Evolutionary conservation across 345 rosid species (phyloP).

Genomic region (Eucalyptus polybractea): DNA sequence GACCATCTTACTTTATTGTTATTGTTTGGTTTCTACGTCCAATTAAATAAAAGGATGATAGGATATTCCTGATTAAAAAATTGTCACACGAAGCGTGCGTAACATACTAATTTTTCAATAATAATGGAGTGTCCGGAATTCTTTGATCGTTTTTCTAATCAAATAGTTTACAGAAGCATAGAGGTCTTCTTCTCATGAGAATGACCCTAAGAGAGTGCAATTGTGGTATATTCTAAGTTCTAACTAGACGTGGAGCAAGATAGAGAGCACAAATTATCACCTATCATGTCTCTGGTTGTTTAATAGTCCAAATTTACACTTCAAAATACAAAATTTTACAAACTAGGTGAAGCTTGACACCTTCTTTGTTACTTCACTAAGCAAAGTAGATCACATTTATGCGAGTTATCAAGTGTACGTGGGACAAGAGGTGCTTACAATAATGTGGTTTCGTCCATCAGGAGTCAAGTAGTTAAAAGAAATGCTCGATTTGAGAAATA

Average conservation of each 20-base stretch:
- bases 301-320: not conserved
- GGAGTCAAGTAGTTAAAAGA: not conserved
- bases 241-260: not conserved
- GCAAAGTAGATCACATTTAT: not conserved
- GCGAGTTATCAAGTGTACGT: not conserved
- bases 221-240: not conserved
- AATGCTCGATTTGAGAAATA: not conserved
- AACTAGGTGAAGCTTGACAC: not conserved
- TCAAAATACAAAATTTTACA: not conserved
- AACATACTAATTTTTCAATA: not conserved
- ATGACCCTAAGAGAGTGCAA: not conserved
- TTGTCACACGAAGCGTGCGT: not conserved
- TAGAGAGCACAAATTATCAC: not conserved
- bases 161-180: not conserved
- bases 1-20: not conserved
- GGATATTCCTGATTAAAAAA: not conserved
- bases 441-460: not conserved
- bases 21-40: not conserved
- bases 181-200: not conserved
- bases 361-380: not conserved
- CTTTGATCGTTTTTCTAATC: not conserved
- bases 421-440: not conserved
- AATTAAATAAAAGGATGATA: not conserved
- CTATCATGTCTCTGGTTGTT: not conserved
- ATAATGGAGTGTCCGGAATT: not conserved